Evolutionary conservation across 805 yeast species (phyloP).

Genomic region (Candida koratica): DNA sequence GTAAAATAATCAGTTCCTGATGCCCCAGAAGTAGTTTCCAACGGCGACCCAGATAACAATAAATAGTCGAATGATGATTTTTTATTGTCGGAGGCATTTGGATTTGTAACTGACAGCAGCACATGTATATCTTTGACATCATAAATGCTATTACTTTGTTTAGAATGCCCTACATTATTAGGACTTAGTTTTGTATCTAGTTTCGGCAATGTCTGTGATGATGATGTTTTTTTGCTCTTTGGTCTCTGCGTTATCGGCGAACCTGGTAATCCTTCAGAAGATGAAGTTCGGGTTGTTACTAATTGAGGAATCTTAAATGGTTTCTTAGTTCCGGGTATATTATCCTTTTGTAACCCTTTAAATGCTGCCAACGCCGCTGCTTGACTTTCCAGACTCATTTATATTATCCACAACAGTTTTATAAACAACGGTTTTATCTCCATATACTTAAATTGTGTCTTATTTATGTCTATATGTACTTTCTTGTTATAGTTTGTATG

Average conservation of each 20-base stretch:
- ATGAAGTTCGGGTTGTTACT: neutral
- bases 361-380: slow-evolving; percentile 46
- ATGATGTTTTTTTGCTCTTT: slow-evolving; percentile 3
- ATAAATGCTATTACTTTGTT: slow-evolving; percentile 8
- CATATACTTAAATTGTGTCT: no score
- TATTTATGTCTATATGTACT: no score
- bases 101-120: neutral
- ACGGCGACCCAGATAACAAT: neutral
- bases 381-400: slow-evolving; percentile 26
- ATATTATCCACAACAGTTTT: no score
- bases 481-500: no score
- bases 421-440: no score
- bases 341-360: slow-evolving; percentile 18
- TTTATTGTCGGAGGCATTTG: neutral
- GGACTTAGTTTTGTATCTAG: slow-evolving; percentile 2
- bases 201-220: slow-evolving; percentile 10
- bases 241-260: slow-evolving; percentile 8
- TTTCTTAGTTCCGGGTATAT: neutral
- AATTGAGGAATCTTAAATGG: slow-evolving; percentile 8
- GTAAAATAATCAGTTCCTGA: slow-evolving; percentile 11
- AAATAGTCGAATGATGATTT: neutral
- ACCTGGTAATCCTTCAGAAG: slow-evolving; percentile 5
- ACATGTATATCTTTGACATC: slow-evolving; percentile 11
- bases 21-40: slow-evolving; percentile 1
- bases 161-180: neutral